Evolutionary conservation across 2,329 filamentous ascomycete genomes (phyloP), one percentile per base, ranked within the genome.

Genomic region (Fusarium haematococcum): DNA sequence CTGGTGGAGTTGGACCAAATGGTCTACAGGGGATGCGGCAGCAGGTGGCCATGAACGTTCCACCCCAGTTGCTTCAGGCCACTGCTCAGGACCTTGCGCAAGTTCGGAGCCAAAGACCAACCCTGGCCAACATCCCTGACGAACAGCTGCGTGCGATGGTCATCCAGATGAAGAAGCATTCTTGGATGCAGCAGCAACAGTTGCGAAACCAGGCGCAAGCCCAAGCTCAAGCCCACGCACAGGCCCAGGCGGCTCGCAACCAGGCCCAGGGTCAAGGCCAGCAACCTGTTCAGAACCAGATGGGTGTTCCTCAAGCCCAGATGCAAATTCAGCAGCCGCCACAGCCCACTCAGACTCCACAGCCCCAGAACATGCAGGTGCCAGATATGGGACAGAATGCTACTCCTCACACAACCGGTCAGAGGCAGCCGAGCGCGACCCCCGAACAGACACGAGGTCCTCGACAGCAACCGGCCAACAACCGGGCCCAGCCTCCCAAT

Each of bases 261-360:
- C 68, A 84, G 45, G 83, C 79, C 6, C 84, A 83, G 60, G 65
- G 33, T 48, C 65, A 58, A 32, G 57, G 60, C 25, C 80, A 82
- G 50, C 73, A 64, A 58, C 79, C 81, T 39, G 79, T 79, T 6
- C 81, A 84, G 68, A 82, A 80, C 30, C 84, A 84, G 27, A 84
- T 87, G 79, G 8, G 86, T 32, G 79, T 82, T 4, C 87, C 87
- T 59, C 88, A 86, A 71, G 84, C 84, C 4, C 88, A 88, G 65
- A 88, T 88, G 71, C 87, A 89, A 67, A 82, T 89, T 10, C 89
- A 89, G 68, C 88, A 88, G 67, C 86, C 85, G 54, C 65, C 68
- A 84, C 89, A 91, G 72, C 77, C 73, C 77, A 79, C 71, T 54
- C 80, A 81, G 62, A 70, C 78, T 8, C 74, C 84, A 57, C 85